Evolutionary conservation across 176 grass and related monocot genomes (phyloP), one percentile per base, ranked within the genome.

Genomic region (Musa acuminata): DNA sequence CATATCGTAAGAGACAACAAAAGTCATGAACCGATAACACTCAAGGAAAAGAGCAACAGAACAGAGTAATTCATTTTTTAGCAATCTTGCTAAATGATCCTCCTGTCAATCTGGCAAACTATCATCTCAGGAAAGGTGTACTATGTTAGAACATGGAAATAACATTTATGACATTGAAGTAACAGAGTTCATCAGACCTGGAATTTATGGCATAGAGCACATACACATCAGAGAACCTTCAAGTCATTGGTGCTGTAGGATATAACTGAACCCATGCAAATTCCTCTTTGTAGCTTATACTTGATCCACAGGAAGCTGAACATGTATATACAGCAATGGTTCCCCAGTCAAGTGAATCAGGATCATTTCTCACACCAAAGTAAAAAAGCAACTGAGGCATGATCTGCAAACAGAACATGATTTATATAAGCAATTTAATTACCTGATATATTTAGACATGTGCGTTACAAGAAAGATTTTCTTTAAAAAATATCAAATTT

Each of bases 301-400:
- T 89, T 80, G 86, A 78, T 79, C 91, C 82, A 67, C 94, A 98
- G 23, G 94, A 91, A 57, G 73, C 88, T 76, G 70, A 72, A 62
- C 94, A 98, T 75, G 94, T 91, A 69, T 88, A 93, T 19, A 93
- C 80, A 53, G 51, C 86, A 83, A 93, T 85, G 72, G 90, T 93
- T 75, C 79, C 88, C 94, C 94, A 98, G 83, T 93, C 94, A 85
- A 98, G 94, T 76, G 94, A 98, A 54, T 89, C 85, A 9, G 82
- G 77, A 77, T 89, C 80, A 69, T 98, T 98, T 82, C 75, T 80
- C 67, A 98, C 90, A 19, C 82, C 84, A 73, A 98, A 87, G 74
- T 80, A 98, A 82, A 89, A 98, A 64, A 98, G 84, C 75, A 98
- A 78, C 57, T 93, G 94, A 19, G 94, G 90, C 94, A 93, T 97